phyloP scores from a whole-genome alignment of 2,329 filamentous ascomycete genomes.

The Raffaelea arxii region DNA sequence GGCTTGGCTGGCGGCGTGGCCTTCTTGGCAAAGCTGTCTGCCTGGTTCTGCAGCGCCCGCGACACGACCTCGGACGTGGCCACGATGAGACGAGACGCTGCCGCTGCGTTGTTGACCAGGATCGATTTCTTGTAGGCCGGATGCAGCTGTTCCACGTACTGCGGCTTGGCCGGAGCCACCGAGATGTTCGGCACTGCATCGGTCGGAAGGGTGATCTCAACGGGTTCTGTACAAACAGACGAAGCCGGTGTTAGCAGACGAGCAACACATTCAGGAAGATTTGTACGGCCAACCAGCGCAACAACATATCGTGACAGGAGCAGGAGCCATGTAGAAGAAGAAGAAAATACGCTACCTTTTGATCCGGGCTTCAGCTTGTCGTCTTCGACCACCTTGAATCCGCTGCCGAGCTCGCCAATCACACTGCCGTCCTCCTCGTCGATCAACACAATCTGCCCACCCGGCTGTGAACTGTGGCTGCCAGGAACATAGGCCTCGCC shows the following conservation, averaged over 20 bases:
- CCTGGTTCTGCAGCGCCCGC: constrained; percentile 66
- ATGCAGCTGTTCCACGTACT: constrained; percentile 71
- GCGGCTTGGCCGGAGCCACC: constrained; percentile 56
- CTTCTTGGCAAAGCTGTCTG: constrained; percentile 70
- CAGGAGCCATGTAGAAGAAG: not conserved
- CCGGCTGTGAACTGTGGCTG: constrained; percentile 43
- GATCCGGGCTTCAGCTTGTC: constrained; percentile 70
- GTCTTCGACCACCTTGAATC: constrained; percentile 49
- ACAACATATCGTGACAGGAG: not conserved
- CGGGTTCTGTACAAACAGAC: constrained; percentile 47
- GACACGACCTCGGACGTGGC: constrained; percentile 74
- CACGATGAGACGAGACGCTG: constrained; percentile 84
- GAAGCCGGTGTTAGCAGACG: constrained; percentile 3
- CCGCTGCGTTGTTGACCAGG: constrained; percentile 77
- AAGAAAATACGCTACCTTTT: constrained; percentile 55
- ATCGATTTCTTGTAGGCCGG: constrained; percentile 86
- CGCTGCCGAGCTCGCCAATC: constrained; percentile 56
- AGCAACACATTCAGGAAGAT: not conserved
- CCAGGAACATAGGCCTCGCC: constrained; percentile 68
- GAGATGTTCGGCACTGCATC: constrained; percentile 56
- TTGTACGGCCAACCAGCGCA: not conserved
- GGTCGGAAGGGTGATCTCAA: constrained; percentile 64
- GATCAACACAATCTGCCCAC: constrained; percentile 79
- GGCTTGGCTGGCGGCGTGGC: constrained; percentile 71
- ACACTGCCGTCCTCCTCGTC: constrained; percentile 96